phyloP scores from a whole-genome alignment of 352 stramenopile species.

The Phytophthora lateralis region DNA sequence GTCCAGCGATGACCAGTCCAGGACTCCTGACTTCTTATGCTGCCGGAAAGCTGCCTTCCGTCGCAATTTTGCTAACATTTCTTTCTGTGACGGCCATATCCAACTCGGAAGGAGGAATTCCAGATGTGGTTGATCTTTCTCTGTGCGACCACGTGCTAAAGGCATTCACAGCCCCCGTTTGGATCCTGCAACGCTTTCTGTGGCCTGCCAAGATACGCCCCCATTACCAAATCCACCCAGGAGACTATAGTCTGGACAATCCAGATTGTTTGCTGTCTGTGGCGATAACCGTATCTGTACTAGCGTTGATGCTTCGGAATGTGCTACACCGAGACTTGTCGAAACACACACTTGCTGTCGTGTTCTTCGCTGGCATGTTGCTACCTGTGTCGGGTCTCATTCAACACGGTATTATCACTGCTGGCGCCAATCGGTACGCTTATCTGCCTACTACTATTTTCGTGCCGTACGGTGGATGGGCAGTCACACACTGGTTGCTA shows the following conservation, averaged over 20 bases:
- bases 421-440: conserved; percentile 54
- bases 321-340: conserved; percentile 6
- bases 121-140: conserved; percentile 44
- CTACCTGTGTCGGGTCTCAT: conserved; percentile 61
- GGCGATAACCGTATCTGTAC: conserved; percentile 7
- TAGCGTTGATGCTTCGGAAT: conserved; percentile 1
- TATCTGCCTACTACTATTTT: conserved; percentile 54
- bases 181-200: conserved; percentile 34
- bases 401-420: conserved; percentile 61
- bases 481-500: conserved; percentile 23
- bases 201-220: conserved; percentile 49
- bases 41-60: conserved; percentile 20
- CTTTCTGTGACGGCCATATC: conserved; percentile 40
- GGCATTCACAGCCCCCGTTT: conserved; percentile 35
- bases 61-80: conserved; percentile 29
- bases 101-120: conserved; percentile 43
- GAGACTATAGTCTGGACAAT: conserved; percentile 32
- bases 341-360: conserved; percentile 26
- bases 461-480: conserved; percentile 38
- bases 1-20: background rate
- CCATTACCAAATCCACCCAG: conserved; percentile 54
- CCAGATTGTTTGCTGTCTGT: conserved; percentile 42
- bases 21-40: conserved; percentile 12
- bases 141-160: conserved; percentile 47
- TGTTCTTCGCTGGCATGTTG: conserved; percentile 47